Evolutionary conservation across 495 filamentous ascomycete species (phyloP), one percentile per base, ranked within the genome.

Genomic region (Xylona heveae): DNA sequence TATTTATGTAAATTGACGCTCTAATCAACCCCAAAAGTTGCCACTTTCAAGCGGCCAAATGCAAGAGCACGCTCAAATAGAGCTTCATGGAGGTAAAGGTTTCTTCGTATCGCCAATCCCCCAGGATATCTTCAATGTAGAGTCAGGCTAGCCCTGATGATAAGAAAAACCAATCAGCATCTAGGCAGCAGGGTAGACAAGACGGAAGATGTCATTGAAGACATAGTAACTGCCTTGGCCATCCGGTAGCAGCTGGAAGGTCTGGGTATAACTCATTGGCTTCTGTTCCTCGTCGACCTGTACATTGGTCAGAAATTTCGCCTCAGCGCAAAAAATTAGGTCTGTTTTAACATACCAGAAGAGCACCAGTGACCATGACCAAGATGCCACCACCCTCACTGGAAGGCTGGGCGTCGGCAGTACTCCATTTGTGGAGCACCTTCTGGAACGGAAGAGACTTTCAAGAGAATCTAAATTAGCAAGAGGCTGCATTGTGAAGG

Each of bases 141-240:
- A n/a, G n/a, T n/a, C n/a, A n/a, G n/a, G n/a, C n/a, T n/a, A n/a
- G n/a, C n/a, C n/a, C n/a, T n/a, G n/a, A n/a, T n/a, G n/a, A n/a
- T n/a, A n/a, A n/a, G n/a, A n/a, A n/a, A n/a, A n/a, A n/a, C n/a
- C n/a, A n/a, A n/a, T n/a, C n/a, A n/a, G n/a, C n/a, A n/a, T n/a
- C n/a, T n/a, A n/a, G n/a, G n/a, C n/a, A n/a, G 20, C 34, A 9
- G 35, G 12, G 55, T 78, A 83, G 39, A 84, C 62, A 36, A 95
- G 62, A 42, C 72, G 72, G 68, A 93, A 94, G 54, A 92, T 56
- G 48, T 95, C 83, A 61, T 93, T 93, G 57, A 71, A 71, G 45
- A 94, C 73, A 49, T 66, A 91, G 61, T 71, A 93, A 53, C 60
- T 68, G 26, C 70, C 75, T 17, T 42, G 7, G n/a, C 53, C 56